Base-by-base conservation (phyloP, 2,329 filamentous ascomycete genomes). In the Beauveria medogensis region DNA sequence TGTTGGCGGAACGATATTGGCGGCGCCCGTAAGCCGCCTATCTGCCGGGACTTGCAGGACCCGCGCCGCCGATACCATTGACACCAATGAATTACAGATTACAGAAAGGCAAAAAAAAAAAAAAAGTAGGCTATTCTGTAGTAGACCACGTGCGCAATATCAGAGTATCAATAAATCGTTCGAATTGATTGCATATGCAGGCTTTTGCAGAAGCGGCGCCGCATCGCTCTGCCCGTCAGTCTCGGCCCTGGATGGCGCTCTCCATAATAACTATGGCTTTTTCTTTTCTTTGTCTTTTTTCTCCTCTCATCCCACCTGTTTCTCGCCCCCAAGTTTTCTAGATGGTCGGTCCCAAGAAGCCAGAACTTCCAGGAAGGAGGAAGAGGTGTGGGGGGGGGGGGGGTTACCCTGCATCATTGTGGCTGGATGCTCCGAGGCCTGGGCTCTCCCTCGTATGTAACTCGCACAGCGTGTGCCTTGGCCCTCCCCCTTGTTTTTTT, bases 1-100 rank as follows among this genome's bases (percentile, higher is more conserved):
- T 47, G 28, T 3, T 24, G 24, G 43, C 41, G 43, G 37, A 20
- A 34, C 47, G 47, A 59, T 59, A 40, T 30, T 59, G 47, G 56
- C 56, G 56, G 47, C 37, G 37, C 46, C 47, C 37, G 50, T 51
- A 59, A 59, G 56, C 56, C 56, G 56, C 56, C 48, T 48, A 52
- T 52, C 48, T 52, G 37, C 56, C 37, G 48, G 47, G 37, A 52
- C 56, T 59, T 52, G 56, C 24, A 52, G 47, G 26, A 14, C 56
- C 56, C 56, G 47, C 56, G 56, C 56, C 56, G 24, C 53, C 28
- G 56, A 59, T 59, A 20, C 37, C 8, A 18, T 20, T n/a, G n/a
- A 30, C 54, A n/a, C 22, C 22, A 22, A 22, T 22, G 22, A 30
- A 37, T 22, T 7, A 3, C 22, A 22, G 7, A 2, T 43, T n/a